Conservation (phyloP, 352 stramenopile genomes). For the Phytophthora constricta region DNA sequence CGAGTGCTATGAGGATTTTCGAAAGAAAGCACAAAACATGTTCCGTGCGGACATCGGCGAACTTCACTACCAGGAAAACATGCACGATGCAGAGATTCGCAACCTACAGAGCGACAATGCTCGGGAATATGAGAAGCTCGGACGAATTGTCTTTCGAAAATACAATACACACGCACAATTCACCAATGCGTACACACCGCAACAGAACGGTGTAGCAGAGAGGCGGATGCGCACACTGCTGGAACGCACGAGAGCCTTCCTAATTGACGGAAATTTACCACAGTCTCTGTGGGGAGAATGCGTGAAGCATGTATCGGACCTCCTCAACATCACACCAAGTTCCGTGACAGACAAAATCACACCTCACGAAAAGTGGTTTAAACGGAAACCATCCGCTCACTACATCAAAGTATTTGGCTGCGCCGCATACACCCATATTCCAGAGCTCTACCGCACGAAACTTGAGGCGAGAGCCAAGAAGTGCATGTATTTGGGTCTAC, state of each 20-base stretch:
- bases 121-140: conserved; percentile 23
- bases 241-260: too few relatives aligned
- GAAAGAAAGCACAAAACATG: conserved; percentile 19
- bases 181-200: conserved; percentile 22
- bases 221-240: too few relatives aligned
- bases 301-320: too few relatives aligned
- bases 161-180: conserved; percentile 16
- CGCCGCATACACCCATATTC: not conserved
- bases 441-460: conserved; percentile 4
- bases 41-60: conserved; percentile 8
- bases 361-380: conserved; percentile 22
- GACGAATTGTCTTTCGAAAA: conserved; percentile 12
- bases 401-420: conserved; percentile 10
- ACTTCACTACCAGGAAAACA: too few relatives aligned
- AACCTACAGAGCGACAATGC: conserved; percentile 23
- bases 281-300: too few relatives aligned
- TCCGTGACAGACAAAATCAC: conserved; percentile 16
- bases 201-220: too few relatives aligned
- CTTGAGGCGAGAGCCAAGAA: too few relatives aligned
- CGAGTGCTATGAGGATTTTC: conserved; percentile 21
- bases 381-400: conserved; percentile 4
- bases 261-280: too few relatives aligned
- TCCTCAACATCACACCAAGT: conserved; percentile 20
- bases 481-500: too few relatives aligned
- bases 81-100: conserved; percentile 10